Base-by-base conservation (phyloP, 1,284 basidiomycete species). In the Moesziomyces sp. region DNA sequence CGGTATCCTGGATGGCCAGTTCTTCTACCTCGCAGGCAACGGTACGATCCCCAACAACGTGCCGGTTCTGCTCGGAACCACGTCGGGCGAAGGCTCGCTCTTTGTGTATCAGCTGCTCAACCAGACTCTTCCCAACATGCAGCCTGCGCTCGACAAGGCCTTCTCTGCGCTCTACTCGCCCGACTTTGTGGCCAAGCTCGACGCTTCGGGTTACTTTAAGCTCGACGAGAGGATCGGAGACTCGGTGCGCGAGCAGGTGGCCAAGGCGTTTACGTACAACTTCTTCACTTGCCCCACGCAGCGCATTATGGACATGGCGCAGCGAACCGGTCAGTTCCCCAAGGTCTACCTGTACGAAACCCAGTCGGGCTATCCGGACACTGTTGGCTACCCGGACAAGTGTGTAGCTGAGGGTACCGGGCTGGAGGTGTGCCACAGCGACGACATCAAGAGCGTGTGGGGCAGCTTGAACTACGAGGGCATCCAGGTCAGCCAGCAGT, bases 1-100 rank as follows among this genome's bases (percentile, higher is more conserved):
- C 16, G 62, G 28, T 1, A 28, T 74, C 33, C 48, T 74, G 14
- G 71, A 74, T 19, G 71, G 65, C 18, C 71, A 74, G 33, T 49
- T 64, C 46, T 74, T 69, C 55, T 74, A 69, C 58, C 66, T 74
- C 16, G 65, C 62, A 0, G 65, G 65, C 45, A 74, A 74, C 49
- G 65, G 65, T 0, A 65, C 71, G 5, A 58, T 74, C 10, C 71
- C 71, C 19, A 69, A 69, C 66, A 59, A 65, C 2, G 71, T 74
- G 0, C 71, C 71, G 13, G 10, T 69, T 3, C 44, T 74, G 4
- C 42, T 74, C 26, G 71, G 71, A 0, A 69, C 71, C 19, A 50
- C 50, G 2, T 55, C 65, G 5, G 66, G 71, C 6, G 71, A 74
- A 54, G 71, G 71, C 4, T 58, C 57, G 13, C 28, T 44, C 1